Base-by-base conservation (phyloP, 257 asterid species). In the Fraxinus pennsylvanica region DNA sequence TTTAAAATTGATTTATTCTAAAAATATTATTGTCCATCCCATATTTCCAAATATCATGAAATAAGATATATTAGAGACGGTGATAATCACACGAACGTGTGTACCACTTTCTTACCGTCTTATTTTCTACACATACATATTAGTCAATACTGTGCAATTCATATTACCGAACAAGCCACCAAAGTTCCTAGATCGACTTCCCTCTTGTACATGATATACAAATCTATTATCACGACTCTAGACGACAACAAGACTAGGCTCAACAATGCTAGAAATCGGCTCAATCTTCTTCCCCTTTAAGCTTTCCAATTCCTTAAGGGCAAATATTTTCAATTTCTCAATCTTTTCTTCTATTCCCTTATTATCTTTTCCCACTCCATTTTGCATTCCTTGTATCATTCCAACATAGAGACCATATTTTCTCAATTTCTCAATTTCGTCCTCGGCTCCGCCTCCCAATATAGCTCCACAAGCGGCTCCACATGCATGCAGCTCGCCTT, bases 381-480 rank as follows among this genome's bases (percentile, higher is more conserved):
- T 25, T 63, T 25, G 17, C 77, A 90, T 33, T 4, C 92, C 94
- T 72, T 86, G 82, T 6, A 87, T 71, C 76, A 73, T 91, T 12
- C 97, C 98, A 0, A 79, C 85, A 66, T 86, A 87, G 39, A 85
- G 75, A 69, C 96, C 98, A 35, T 83, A 90, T 0, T 52, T 90
- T 54, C 92, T 90, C 81, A 93, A 76, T 14, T 74, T 87, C 78
- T 85, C 87, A 0, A 93, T 79, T 66, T 90, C 90, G 36, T 69
- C 91, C 6, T 87, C 97, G 74, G 61, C 82, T 17, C 88, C 98
- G 5, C 94, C 98, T 14, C 94, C 98, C 69, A 93, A 69, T 72
- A 91, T 90, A 68, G 94, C 98, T 3, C 98, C 97, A 76, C 96
- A 90, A 5, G 94, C 92, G n/a, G 92, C 94, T n/a, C 91, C 98